Percentiles rank a stretch among this genome's conserved stretches.
Evolutionary conservation across 2,329 filamentous ascomycete genomes (phyloP).

Genomic region (Clonostachys sp.): DNA sequence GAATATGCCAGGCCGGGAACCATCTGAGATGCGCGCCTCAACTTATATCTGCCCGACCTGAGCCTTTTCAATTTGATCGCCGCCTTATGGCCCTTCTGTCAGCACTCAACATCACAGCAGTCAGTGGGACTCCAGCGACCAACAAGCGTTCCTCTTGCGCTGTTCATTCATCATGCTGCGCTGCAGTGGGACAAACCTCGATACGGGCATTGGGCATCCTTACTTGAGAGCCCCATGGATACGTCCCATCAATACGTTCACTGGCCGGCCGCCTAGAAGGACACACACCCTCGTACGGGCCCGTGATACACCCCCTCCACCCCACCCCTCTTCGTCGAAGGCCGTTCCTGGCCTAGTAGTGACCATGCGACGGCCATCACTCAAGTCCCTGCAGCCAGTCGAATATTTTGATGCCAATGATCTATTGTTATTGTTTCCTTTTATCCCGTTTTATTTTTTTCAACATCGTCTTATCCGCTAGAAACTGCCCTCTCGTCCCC

Average conservation of each 20-base stretch:
- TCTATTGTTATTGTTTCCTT: no score
- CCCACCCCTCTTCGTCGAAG: not conserved
- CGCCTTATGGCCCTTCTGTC: constrained; percentile 3
- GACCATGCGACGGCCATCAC: not conserved
- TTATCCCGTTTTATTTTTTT: no score
- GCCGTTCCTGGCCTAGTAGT: constrained; percentile 2
- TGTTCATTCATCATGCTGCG: not conserved
- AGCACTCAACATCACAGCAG: constrained; percentile 1
- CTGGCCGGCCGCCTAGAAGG: not conserved
- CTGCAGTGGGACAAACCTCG: not conserved
- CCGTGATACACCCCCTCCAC: not conserved
- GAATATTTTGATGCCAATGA: no score
- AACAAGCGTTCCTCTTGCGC: constrained; percentile 17
- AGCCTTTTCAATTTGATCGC: constrained; percentile 12
- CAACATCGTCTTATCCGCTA: no score
- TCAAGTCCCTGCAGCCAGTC: constrained; percentile 1
- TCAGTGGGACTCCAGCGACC: constrained; percentile 9
- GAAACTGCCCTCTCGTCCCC: no score
- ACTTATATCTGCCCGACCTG: constrained; percentile 29
- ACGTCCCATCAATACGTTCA: constrained; percentile 15
- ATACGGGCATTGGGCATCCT: constrained; percentile 32
- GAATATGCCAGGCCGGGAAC: no score
- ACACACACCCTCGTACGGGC: constrained; percentile 2
- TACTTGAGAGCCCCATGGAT: constrained; percentile 22
- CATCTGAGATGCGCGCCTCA: constrained; percentile 21